A percentile compares a stretch with the other conserved stretches of the same genome.
phyloP scores from a whole-genome alignment of 169 alveolate species.

The Ichthyophthirius multifiliis region DNA sequence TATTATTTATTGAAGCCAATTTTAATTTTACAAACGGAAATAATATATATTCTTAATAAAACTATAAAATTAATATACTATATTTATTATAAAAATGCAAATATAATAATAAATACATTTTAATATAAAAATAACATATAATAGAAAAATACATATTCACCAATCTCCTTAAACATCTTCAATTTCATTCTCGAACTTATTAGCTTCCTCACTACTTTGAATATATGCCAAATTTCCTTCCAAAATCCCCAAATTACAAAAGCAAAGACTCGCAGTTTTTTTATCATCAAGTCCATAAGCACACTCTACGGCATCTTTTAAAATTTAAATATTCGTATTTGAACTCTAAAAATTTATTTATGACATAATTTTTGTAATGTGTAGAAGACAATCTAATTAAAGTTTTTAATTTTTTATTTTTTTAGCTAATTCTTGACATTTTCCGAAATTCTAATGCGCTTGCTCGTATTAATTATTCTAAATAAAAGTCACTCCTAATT shows the following conservation, averaged over 20 bases:
- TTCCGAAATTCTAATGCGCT: slow-evolving; percentile 24
- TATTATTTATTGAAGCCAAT: too few relatives aligned
- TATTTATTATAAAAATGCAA: too few relatives aligned
- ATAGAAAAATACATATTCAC: too few relatives aligned
- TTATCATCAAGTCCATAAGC: slow-evolving; percentile 15
- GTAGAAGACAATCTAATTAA: slow-evolving; percentile 35
- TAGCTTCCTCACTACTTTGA: too few relatives aligned
- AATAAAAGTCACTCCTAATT: slow-evolving; percentile 21
- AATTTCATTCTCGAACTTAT: too few relatives aligned
- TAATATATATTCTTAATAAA: too few relatives aligned
- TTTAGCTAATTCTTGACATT: slow-evolving; percentile 31
- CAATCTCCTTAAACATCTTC: too few relatives aligned
- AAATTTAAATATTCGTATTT: background rate
- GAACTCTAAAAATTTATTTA: background rate
- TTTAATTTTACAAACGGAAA: too few relatives aligned
- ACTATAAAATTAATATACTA: too few relatives aligned
- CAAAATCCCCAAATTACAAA: slow-evolving; percentile 36
- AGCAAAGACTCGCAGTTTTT: slow-evolving; percentile 21
- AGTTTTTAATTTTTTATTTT: slow-evolving; percentile 35
- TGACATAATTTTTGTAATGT: slow-evolving; percentile 24
- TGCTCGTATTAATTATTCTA: slow-evolving; percentile 5
- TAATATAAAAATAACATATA: too few relatives aligned
- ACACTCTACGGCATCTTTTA: slow-evolving; percentile 40
- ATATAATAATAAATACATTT: too few relatives aligned
- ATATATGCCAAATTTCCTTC: slow-evolving; percentile 12